phyloP scores from a whole-genome alignment of 345 rosid genomes.

The Euphorbia pulcherrima region DNA sequence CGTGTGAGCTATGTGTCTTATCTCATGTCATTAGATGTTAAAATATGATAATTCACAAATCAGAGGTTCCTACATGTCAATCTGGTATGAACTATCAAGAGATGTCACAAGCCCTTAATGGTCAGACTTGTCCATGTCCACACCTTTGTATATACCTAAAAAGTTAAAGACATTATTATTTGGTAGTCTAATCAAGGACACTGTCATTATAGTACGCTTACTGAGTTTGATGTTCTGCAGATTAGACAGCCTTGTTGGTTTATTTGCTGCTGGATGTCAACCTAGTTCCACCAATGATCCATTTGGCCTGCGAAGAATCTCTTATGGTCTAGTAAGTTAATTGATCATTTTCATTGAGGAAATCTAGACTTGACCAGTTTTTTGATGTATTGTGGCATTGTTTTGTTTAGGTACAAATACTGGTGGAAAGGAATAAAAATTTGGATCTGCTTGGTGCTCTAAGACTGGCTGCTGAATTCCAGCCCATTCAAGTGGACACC shows the following conservation, averaged over 20 bases:
- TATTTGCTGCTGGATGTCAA: constrained; percentile 97
- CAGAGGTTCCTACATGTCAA: neutral
- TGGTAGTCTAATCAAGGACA: constrained; percentile 3
- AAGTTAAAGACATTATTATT: neutral
- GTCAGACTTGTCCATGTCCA: neutral
- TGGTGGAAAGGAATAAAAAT: constrained; percentile 69
- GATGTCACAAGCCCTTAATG: neutral
- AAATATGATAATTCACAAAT: neutral
- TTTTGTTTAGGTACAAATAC: constrained; percentile 66
- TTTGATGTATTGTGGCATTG: constrained; percentile 14
- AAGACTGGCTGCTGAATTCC: constrained; percentile 69
- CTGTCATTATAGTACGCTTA: constrained; percentile 7
- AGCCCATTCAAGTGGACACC: constrained; percentile 59
- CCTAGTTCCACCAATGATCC: constrained; percentile 93
- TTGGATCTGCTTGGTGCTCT: constrained; percentile 59
- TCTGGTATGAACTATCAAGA: neutral
- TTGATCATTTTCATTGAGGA: constrained; percentile 10
- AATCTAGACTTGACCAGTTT: neutral
- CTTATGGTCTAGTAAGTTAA: constrained; percentile 82
- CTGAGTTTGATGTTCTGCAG: constrained; percentile 39
- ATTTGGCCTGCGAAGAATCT: constrained; percentile 88
- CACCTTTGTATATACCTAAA: neutral
- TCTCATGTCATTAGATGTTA: neutral
- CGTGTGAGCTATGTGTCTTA: constrained; percentile 1
- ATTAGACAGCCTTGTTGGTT: constrained; percentile 87